phyloP scores from a whole-genome alignment of 192 early-diverging fungal species.

The Mortierella alpina region DNA sequence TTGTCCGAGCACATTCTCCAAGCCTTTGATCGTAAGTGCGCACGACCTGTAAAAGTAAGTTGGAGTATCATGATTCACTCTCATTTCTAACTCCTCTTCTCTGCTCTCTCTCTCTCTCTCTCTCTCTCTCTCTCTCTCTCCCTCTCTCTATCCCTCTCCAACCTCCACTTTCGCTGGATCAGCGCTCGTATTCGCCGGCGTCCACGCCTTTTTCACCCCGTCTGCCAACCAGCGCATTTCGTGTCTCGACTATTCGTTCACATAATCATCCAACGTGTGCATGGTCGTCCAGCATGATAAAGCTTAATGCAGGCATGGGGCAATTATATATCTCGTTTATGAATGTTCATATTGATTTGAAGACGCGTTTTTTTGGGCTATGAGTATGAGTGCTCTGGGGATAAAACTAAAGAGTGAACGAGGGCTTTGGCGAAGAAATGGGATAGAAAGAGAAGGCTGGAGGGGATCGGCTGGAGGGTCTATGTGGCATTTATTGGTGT shows the following conservation, averaged over 20 bases:
- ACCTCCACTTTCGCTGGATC: too few relatives aligned
- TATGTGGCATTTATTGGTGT: constrained; percentile 32
- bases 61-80: too few relatives aligned
- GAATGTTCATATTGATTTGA: too few relatives aligned
- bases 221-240: neutral
- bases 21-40: constrained; percentile 8
- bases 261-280: too few relatives aligned
- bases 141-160: neutral
- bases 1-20: neutral
- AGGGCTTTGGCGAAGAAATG: neutral
- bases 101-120: too few relatives aligned
- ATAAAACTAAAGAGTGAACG: too few relatives aligned
- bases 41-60: too few relatives aligned
- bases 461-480: constrained; percentile 3
- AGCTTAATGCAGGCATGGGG: too few relatives aligned
- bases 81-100: neutral
- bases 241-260: neutral
- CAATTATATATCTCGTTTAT: too few relatives aligned
- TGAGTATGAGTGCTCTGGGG: too few relatives aligned
- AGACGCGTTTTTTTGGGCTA: too few relatives aligned
- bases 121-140: neutral
- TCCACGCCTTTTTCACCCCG: constrained; percentile 9
- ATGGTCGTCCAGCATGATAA: too few relatives aligned
- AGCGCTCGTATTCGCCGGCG: constrained; percentile 1
- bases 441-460: neutral